A percentile compares a stretch with the other conserved stretches of the same genome.
Conservation (phyloP, 2,329 filamentous ascomycete genomes). For the Phialemoniopsis sp. region DNA sequence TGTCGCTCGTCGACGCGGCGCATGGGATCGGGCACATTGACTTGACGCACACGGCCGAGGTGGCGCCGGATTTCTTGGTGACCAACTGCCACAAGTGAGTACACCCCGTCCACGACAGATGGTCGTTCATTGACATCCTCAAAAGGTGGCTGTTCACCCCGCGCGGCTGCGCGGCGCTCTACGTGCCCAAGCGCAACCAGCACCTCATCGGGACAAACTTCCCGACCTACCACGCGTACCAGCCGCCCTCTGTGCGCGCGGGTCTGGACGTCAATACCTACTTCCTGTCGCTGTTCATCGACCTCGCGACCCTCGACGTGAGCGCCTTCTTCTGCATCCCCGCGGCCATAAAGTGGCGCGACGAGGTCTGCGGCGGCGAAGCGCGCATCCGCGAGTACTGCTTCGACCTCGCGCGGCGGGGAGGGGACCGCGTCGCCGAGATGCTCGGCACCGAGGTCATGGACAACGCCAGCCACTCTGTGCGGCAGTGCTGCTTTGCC, state of each 20-base stretch:
- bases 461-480: slow-evolving; percentile 43
- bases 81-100: slow-evolving; percentile 63
- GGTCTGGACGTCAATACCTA: slow-evolving; percentile 30
- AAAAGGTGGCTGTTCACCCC: slow-evolving; percentile 63
- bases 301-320: slow-evolving; percentile 62
- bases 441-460: slow-evolving; percentile 61
- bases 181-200: slow-evolving; percentile 66
- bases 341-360: slow-evolving; percentile 58
- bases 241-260: slow-evolving; percentile 27
- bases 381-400: slow-evolving; percentile 56
- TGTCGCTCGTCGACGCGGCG: slow-evolving; percentile 67
- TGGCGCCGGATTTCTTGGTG: slow-evolving; percentile 69
- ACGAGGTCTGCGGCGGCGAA: slow-evolving; percentile 60
- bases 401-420: slow-evolving; percentile 47
- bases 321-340: slow-evolving; percentile 59
- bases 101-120: not conserved
- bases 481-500: slow-evolving; percentile 54
- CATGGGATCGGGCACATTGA: slow-evolving; percentile 69
- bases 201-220: slow-evolving; percentile 60
- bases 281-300: slow-evolving; percentile 62
- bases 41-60: slow-evolving; percentile 46
- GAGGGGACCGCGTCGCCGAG: slow-evolving; percentile 49
- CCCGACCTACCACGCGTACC: slow-evolving; percentile 67
- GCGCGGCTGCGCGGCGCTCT: slow-evolving; percentile 64
- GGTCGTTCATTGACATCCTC: too few species aligned